Percentiles rank a stretch among this genome's conserved stretches.
phyloP scores from a whole-genome alignment of 2,329 filamentous ascomycete genomes.

The Aspergillus costaricaensis region DNA sequence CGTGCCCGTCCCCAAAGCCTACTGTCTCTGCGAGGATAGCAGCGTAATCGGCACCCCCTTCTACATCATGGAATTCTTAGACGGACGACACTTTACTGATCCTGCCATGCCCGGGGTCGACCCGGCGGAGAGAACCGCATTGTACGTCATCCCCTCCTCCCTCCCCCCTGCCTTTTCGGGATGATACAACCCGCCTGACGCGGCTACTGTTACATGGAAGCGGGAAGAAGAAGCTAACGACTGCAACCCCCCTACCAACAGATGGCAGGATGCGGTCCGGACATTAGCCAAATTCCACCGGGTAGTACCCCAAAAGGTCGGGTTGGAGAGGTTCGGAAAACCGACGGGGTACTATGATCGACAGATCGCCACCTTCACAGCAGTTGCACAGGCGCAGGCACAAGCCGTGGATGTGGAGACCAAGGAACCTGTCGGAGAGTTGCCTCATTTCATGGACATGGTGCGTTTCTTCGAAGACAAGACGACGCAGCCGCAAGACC shows the following conservation, averaged over 20 bases:
- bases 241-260: constrained; percentile 28
- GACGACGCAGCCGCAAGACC: constrained; percentile 71
- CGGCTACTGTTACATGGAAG: not conserved
- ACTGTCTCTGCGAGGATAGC: constrained; percentile 82
- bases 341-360: constrained; percentile 77
- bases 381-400: constrained; percentile 77
- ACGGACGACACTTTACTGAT: constrained; percentile 92
- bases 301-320: constrained; percentile 66
- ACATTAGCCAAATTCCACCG: constrained; percentile 85
- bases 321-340: constrained; percentile 73
- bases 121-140: constrained; percentile 67
- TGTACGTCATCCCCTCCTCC: constrained; percentile 52
- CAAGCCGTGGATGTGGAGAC: constrained; percentile 75
- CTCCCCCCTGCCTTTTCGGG: too few relatives aligned
- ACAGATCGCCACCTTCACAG: constrained; percentile 79
- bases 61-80: constrained; percentile 95
- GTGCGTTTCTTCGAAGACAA: constrained; percentile 74
- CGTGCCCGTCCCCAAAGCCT: constrained; percentile 81
- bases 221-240: constrained; percentile 4
- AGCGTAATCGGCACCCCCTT: constrained; percentile 84
- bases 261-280: constrained; percentile 79
- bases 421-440: constrained; percentile 71
- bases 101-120: constrained; percentile 74
- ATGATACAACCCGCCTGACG: not conserved
- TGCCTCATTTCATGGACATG: constrained; percentile 82